Evolutionary conservation across 179 eudicot genomes (phyloP), one percentile per base, ranked within the genome.

Genomic region (Silene coronaria): DNA sequence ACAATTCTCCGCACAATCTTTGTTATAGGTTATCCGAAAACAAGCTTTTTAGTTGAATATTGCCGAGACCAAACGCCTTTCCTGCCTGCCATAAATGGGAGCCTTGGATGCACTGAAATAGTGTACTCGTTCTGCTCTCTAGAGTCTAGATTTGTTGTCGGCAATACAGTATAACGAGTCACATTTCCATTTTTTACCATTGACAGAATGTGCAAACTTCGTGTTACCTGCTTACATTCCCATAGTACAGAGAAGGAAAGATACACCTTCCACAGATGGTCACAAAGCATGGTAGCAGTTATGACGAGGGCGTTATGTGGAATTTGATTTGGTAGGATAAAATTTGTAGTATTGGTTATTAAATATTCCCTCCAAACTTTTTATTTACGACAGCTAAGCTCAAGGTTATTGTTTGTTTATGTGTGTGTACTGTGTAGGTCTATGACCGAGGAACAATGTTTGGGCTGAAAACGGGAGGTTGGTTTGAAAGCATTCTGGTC

Each of bases 221-320:
- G 97, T 94, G 60, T 74, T 94, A 73, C 90, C 94, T 76, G 98
- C 98, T 42, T 92, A 94, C 79, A 66, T 94, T 62, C 98, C 98
- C 60, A 88, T 94, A 62, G 84, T 94, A 73, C 91, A 92, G 87
- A 89, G 71, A 88, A 88, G 98, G 81, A 94, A 94, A 81, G 87
- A 92, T 75, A 85, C 79, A 13, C 96, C 97, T 30, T 94, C 87
- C 77, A 89, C 90, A 16, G 98, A 94, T 16, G 71, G 73, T 65
- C 87, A 94, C 86, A 92, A 92, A 85, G 96, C 91, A 71, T 94
- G 97, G 98, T 97, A 94, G 84, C 98, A 94, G 75, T 80, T 94
- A 67, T 79, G 98, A 65, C 81, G 97, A 67, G 98, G 98, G 6
- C 97, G 97, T 71, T 94, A 94, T 67, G 91, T 94, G 70, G 98